These are phyloP conservation scores for Exidia glandulosa DNA, from an alignment of 768 basidiomycete genomes.

Conservation along the genomic window DNA sequence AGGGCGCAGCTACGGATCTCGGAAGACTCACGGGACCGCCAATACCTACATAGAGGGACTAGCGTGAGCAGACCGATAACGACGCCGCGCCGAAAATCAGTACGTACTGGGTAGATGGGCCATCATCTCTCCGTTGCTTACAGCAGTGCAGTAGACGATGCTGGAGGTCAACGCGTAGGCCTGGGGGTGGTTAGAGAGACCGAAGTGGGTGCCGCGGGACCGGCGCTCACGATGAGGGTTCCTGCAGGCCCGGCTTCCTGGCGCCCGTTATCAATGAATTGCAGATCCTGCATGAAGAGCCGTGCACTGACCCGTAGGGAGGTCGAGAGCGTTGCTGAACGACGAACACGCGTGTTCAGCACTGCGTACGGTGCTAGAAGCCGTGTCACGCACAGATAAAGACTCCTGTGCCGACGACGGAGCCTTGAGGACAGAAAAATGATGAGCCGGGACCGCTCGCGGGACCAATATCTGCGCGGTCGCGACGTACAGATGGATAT, in stretches of 20 bases:
- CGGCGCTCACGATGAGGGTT: not conserved
- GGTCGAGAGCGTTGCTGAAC: not conserved
- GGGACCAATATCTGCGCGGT: not conserved
- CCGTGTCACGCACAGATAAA: not conserved
- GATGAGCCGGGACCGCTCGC: not conserved
- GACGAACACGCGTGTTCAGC: not conserved
- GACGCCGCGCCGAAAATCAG: too few relatives aligned
- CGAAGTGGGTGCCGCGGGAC: not conserved
- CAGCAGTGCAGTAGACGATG: conserved; percentile 11
- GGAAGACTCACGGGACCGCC: too few relatives aligned
- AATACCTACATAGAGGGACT: too few relatives aligned
- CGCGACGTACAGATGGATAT: not conserved
- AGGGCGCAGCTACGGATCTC: too few relatives aligned
- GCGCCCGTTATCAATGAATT: not conserved
- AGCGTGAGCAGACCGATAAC: too few relatives aligned
- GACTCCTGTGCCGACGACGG: not conserved
- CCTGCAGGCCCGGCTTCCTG: not conserved
- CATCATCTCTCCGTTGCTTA: conserved; percentile 12
- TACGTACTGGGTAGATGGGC: too few relatives aligned
- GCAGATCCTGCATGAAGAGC: not conserved
- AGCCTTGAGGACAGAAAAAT: not conserved
- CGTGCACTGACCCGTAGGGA: not conserved
- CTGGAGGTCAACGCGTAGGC: conserved; percentile 4
- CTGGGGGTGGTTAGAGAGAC: not conserved
- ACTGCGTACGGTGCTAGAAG: not conserved